Percentiles rank a stretch among this genome's conserved stretches.
These are phyloP conservation scores for Cryphonectria carpinicola DNA, from an alignment of 2,329 filamentous ascomycete species.

Conservation along the genomic window DNA sequence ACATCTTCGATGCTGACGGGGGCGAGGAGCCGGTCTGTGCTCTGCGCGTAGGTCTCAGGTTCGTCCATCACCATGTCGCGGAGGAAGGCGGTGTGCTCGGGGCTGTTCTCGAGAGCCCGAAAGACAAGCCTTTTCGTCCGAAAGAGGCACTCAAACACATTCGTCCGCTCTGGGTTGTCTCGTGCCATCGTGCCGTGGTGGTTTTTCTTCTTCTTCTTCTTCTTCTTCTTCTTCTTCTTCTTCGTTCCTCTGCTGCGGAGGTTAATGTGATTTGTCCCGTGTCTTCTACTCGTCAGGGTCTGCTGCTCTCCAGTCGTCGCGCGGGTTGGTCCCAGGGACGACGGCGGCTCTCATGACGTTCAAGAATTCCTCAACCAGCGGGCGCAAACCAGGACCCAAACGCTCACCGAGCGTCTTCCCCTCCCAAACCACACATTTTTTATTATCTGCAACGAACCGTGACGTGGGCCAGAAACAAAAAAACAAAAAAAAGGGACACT, in stretches of 20 bases:
- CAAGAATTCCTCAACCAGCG: neutral
- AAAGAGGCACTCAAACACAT: slow-evolving; percentile 17
- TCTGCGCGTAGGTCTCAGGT: slow-evolving; percentile 24
- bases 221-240: neutral
- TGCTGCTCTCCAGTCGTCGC: neutral
- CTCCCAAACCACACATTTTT: neutral
- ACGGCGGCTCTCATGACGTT: neutral
- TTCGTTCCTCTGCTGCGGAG: neutral
- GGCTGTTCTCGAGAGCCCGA: slow-evolving; percentile 25
- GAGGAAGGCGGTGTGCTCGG: slow-evolving; percentile 23
- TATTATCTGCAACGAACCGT: neutral
- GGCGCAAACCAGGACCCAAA: neutral
- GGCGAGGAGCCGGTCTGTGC: slow-evolving; percentile 8
- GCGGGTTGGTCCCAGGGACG: neutral
- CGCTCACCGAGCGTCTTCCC: slow-evolving; percentile 2
- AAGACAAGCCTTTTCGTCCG: slow-evolving; percentile 23
- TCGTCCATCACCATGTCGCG: slow-evolving; percentile 23
- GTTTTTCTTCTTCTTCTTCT: too few relatives aligned
- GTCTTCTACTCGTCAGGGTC: neutral
- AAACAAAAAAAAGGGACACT: too few relatives aligned
- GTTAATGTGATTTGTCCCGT: neutral
- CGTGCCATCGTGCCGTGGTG: slow-evolving; percentile 13
- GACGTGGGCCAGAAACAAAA: neutral
- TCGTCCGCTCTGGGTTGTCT: slow-evolving; percentile 9
- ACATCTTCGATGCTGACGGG: slow-evolving; percentile 25